phyloP scores from a whole-genome alignment of 768 basidiomycete species.

The Gloeophyllum trabeum region DNA sequence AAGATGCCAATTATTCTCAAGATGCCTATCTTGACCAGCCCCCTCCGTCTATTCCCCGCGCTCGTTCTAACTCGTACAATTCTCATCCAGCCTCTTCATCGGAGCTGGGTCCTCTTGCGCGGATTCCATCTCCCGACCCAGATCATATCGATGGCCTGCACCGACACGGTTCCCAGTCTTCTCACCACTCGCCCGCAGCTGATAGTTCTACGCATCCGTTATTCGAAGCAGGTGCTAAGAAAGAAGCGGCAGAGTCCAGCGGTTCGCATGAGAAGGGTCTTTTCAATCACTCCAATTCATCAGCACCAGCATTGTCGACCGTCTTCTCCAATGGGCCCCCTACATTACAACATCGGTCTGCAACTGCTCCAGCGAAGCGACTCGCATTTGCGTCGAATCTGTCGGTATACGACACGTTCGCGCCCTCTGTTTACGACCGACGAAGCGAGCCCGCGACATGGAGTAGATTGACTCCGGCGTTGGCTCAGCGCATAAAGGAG shows the following conservation, averaged over 20 bases:
- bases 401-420: constrained; percentile 96
- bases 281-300: constrained; percentile 85
- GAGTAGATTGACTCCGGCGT: constrained; percentile 87
- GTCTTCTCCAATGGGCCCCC: constrained; percentile 31
- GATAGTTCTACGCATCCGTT: too few relatives aligned
- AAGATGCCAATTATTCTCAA: constrained; percentile 60
- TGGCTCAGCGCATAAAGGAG: constrained; percentile 97
- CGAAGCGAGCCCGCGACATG: constrained; percentile 95
- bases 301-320: constrained; percentile 75
- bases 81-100: constrained; percentile 36
- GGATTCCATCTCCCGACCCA: constrained; percentile 74
- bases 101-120: constrained; percentile 68
- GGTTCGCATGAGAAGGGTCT: constrained; percentile 40
- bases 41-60: constrained; percentile 18
- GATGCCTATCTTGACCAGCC: constrained; percentile 34
- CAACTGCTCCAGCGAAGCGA: constrained; percentile 56
- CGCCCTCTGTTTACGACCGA: constrained; percentile 82
- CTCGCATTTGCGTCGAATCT: constrained; percentile 86
- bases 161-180: constrained; percentile 49
- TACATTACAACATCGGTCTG: constrained; percentile 58
- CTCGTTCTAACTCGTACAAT: constrained; percentile 80
- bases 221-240: too few relatives aligned
- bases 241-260: too few relatives aligned
- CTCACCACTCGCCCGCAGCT: constrained; percentile 23
- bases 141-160: constrained; percentile 85